Percentiles rank a stretch among this genome's conserved stretches.
These are phyloP conservation scores for Stachybotrys chartarum DNA, from an alignment of 2,329 filamentous ascomycete species.

Conservation along the genomic window DNA sequence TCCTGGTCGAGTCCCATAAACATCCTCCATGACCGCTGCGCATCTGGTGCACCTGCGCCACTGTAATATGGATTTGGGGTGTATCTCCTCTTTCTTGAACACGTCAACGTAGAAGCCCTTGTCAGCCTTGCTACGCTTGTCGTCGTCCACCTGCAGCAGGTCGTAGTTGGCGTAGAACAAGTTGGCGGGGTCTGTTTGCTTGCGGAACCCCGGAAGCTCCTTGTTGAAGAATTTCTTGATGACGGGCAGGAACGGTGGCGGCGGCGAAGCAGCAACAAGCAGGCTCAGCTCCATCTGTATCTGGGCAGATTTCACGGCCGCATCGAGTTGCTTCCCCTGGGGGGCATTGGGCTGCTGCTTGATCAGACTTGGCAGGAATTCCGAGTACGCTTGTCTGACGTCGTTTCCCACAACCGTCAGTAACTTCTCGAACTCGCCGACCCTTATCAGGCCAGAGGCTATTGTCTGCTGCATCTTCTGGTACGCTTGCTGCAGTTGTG, in stretches of 20 bases:
- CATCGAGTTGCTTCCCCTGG: constrained; percentile 34
- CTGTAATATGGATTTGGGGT: constrained; percentile 13
- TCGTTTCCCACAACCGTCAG: constrained; percentile 41
- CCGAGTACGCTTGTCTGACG: constrained; percentile 43
- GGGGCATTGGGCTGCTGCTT: constrained; percentile 39
- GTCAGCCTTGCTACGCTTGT: constrained; percentile 36
- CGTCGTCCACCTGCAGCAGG: constrained; percentile 59
- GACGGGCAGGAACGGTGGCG: constrained; percentile 42
- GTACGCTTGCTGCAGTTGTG: constrained; percentile 50
- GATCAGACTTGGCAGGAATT: constrained; percentile 34
- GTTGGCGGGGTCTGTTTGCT: constrained; percentile 54
- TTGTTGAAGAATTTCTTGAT: constrained; percentile 59
- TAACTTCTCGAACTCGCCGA: constrained; percentile 56
- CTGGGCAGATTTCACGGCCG: constrained; percentile 37
- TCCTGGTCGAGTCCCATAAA: constrained; percentile 37
- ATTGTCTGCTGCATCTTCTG: constrained; percentile 45
- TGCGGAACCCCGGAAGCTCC: constrained; percentile 50
- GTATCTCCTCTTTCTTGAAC: constrained; percentile 53
- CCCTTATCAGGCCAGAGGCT: constrained; percentile 46
- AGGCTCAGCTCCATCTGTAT: constrained; percentile 43
- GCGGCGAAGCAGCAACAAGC: constrained; percentile 40
- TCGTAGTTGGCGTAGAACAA: constrained; percentile 68
- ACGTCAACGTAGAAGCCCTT: constrained; percentile 39
- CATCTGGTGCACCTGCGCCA: constrained; percentile 47
- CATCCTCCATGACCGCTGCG: constrained; percentile 58